Conservation (phyloP, 164 flowering plant genomes). For the Vitis riparia region DNA sequence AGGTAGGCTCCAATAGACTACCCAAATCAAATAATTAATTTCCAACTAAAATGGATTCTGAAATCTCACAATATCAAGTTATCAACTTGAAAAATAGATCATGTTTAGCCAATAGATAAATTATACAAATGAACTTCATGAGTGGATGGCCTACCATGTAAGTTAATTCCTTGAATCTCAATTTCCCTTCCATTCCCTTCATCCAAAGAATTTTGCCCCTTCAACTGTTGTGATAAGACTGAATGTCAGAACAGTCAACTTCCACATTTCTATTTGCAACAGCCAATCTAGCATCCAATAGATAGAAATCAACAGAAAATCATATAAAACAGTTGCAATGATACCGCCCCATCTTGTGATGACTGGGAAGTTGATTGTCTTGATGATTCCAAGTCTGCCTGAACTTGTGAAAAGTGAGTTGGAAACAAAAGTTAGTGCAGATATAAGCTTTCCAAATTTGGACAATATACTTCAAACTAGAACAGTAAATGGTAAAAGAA, state of each 20-base stretch:
- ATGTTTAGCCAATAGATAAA: too few species aligned
- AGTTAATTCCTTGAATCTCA: constrained; percentile 23
- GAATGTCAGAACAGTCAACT: constrained; percentile 6
- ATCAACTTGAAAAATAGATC: too few species aligned
- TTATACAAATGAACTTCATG: too few species aligned
- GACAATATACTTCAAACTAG: too few species aligned
- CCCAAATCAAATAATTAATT: too few species aligned
- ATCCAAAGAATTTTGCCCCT: constrained; percentile 48
- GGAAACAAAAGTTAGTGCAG: not conserved
- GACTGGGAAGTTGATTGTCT: constrained; percentile 26
- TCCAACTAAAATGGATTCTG: too few species aligned
- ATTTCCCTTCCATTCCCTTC: constrained; percentile 25
- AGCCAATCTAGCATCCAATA: not conserved
- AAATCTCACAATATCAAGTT: too few species aligned
- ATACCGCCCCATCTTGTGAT: constrained; percentile 22
- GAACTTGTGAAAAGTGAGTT: constrained; percentile 8
- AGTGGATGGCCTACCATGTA: constrained; percentile 24
- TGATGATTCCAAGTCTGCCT: constrained; percentile 34
- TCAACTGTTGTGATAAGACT: constrained; percentile 24
- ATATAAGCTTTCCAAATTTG: not conserved
- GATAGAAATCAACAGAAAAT: not conserved
- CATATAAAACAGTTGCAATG: not conserved
- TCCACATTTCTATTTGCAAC: too few species aligned
- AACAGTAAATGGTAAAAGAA: too few species aligned
- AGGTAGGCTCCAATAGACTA: too few species aligned